Evolutionary conservation across 495 filamentous ascomycete species (phyloP), one percentile per base, ranked within the genome.

Genomic region (Acidiella bohemica): DNA sequence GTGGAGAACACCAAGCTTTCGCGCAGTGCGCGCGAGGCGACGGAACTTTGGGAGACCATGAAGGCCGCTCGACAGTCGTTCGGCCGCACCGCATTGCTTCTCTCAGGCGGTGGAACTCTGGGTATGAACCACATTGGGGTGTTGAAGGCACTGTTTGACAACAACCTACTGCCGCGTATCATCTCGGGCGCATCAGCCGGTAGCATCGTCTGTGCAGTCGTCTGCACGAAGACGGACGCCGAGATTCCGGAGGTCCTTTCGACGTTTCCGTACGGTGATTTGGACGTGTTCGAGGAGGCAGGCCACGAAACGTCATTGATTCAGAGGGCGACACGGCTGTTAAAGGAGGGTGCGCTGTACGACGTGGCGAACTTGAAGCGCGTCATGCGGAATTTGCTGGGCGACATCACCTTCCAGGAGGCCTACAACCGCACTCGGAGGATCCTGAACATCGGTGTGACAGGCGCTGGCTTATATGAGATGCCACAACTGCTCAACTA

Each of bases 41-140:
- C 74, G 39, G 73, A 80, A 45, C 70, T 93, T 19, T 63, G 82
- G 19, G 80, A 87, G 40, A 72, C 76, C 44, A 63, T 96, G 46
- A 59, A 93, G 13, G 76, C 73, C 30, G 75, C 85, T 4, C 69
- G 84, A 38, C 84, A 93, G 57, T 81, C 83, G 7, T 96, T 87
- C 57, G 88, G 88, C 9, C 70, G 87, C 36, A 93, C 80, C 46
- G 88, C 87, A 0, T 60, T 95, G 40, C 65, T 93, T 2, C 67
- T 95, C 14, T 93, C 85, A 11, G 88, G 88, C 12, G 88, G 88
- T 7, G 88, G 80, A 0, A 95, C 85, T 0, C 88, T 93, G 58
- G 88, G 88, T 19, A 94, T 96, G 88, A 82, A 81, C 33, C 88
- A 96, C 57, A 80, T 95, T 45, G 88, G 88, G 2, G 87, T 95